A percentile compares a stretch with the other conserved stretches of the same genome.
phyloP scores from a whole-genome alignment of 129 eudicot species.

The Solidago caesia region DNA sequence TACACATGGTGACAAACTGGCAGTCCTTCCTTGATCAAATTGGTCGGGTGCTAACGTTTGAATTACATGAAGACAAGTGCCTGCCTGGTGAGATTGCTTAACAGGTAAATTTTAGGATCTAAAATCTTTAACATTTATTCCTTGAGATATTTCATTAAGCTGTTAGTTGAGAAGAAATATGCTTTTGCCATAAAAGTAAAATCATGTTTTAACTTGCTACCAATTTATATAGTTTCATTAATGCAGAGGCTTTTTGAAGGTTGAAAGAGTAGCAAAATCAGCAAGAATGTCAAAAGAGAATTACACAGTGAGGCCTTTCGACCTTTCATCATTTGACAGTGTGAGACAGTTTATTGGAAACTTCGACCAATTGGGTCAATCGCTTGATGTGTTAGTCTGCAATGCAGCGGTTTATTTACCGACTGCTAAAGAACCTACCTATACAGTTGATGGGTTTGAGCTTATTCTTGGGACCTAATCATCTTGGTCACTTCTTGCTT shows the following conservation, averaged over 20 bases:
- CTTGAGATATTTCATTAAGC: too few relatives aligned
- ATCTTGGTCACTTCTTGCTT: constrained; percentile 77
- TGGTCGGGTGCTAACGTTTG: too few relatives aligned
- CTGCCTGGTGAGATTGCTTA: too few relatives aligned
- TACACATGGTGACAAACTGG: too few relatives aligned
- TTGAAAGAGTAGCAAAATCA: constrained; percentile 71
- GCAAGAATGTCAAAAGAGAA: constrained; percentile 63
- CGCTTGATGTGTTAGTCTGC: constrained; percentile 85
- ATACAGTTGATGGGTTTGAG: constrained; percentile 83
- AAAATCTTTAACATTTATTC: too few relatives aligned
- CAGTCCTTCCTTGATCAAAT: too few relatives aligned
- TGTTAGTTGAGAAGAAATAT: too few relatives aligned
- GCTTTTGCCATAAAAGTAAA: too few relatives aligned
- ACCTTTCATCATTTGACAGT: constrained; percentile 83
- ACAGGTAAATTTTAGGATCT: too few relatives aligned
- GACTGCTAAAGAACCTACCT: constrained; percentile 84
- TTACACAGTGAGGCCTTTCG: constrained; percentile 78
- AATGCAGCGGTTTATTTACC: constrained; percentile 91
- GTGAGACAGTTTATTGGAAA: constrained; percentile 80
- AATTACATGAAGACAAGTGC: too few relatives aligned
- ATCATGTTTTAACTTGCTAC: too few relatives aligned
- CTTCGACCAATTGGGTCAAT: constrained; percentile 56
- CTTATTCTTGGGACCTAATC: constrained; percentile 88
- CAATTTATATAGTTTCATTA: too few relatives aligned
- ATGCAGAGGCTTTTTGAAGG: constrained; percentile 77